A percentile compares a stretch with the other conserved stretches of the same genome.
Conservation (phyloP, 139 green algal genomes). For the Mychonastes homosphaera region DNA sequence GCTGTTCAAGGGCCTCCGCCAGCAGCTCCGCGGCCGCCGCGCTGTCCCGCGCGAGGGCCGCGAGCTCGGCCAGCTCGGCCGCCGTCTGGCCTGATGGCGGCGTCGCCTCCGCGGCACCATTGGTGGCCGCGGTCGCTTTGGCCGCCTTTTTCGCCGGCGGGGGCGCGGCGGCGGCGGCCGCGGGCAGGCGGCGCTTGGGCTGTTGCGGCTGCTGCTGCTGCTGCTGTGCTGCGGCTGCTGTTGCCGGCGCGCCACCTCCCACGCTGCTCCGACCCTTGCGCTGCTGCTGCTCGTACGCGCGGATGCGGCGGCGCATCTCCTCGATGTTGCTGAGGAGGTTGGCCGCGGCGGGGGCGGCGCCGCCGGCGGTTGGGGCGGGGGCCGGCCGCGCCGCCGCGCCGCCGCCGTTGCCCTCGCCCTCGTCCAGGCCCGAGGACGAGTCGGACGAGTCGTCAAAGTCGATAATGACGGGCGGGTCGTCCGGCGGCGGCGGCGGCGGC, state of each 20-base stretch:
- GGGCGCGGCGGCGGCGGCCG: background rate
- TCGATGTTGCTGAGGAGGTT: too few species aligned
- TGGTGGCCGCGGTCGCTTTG: too few species aligned
- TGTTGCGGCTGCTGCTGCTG: constrained; percentile 7
- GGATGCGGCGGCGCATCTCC: background rate
- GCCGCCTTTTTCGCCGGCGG: background rate
- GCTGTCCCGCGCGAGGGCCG: background rate
- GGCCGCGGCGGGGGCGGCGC: too few species aligned
- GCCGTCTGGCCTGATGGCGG: too few species aligned
- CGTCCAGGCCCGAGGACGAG: too few species aligned
- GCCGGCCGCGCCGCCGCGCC: too few species aligned
- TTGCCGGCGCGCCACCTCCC: background rate
- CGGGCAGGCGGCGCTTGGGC: background rate
- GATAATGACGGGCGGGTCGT: too few species aligned
- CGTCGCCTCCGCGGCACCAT: too few species aligned
- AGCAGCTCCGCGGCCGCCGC: background rate
- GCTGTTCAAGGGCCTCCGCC: background rate
- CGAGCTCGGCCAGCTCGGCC: background rate
- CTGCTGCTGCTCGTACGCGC: background rate
- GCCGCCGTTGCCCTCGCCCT: too few species aligned
- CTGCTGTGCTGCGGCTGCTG: background rate
- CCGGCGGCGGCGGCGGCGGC: too few species aligned
- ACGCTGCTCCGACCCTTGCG: background rate
- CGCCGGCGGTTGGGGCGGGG: too few species aligned
- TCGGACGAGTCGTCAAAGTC: too few species aligned